phyloP scores from a whole-genome alignment of 2,329 filamentous ascomycete genomes.

The Cylindrodendrum hubeiense region DNA sequence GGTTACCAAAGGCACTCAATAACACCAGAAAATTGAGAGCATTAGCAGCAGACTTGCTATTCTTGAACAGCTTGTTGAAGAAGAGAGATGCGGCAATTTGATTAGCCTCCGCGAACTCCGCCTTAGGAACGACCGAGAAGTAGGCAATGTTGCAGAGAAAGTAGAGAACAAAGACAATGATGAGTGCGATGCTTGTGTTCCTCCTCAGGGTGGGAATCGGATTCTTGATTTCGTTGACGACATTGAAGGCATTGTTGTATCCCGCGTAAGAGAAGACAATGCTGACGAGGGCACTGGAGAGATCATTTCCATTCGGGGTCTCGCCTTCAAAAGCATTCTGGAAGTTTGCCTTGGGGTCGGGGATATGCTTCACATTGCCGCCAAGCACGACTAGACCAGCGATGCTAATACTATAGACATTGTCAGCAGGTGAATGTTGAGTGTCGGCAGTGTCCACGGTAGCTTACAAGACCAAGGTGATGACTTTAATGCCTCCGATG shows the following conservation, averaged over 20 bases:
- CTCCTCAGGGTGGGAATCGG: conserved; percentile 66
- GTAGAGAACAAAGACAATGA: conserved; percentile 66
- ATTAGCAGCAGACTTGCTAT: conserved; percentile 56
- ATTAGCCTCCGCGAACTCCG: conserved; percentile 62
- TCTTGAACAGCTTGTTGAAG: conserved; percentile 68
- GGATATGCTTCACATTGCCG: conserved; percentile 47
- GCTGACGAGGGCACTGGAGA: conserved; percentile 64
- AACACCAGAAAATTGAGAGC: conserved; percentile 70
- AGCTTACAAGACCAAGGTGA: conserved; percentile 67
- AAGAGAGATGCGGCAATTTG: conserved; percentile 69
- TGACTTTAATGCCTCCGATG: conserved; percentile 69
- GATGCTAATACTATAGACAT: conserved; percentile 58
- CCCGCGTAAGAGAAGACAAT: conserved; percentile 70
- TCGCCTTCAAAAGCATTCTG: conserved; percentile 50
- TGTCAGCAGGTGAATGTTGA: neutral
- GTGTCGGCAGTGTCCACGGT: neutral
- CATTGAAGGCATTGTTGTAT: conserved; percentile 71
- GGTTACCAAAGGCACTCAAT: conserved; percentile 69
- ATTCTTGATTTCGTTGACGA: conserved; percentile 72
- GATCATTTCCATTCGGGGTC: conserved; percentile 50
- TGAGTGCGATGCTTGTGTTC: conserved; percentile 61
- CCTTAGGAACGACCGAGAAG: conserved; percentile 65
- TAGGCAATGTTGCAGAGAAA: conserved; percentile 71
- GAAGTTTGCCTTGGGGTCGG: conserved; percentile 51
- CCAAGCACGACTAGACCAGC: conserved; percentile 71